phyloP scores from a whole-genome alignment of 495 filamentous ascomycete genomes.

The Neurospora pannonica region DNA sequence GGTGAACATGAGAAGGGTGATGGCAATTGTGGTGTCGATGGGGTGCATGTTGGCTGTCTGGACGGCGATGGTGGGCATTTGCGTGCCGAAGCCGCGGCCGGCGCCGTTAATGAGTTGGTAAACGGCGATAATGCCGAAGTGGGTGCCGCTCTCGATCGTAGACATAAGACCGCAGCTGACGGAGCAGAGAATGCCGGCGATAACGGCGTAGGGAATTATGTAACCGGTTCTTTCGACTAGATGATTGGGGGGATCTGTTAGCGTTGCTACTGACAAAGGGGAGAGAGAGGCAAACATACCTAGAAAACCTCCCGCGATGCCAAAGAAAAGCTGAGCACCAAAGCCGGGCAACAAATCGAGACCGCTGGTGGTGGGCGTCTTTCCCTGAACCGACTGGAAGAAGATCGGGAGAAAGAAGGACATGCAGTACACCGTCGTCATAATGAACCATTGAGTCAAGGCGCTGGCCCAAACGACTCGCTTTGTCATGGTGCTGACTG shows the following conservation, averaged over 20 bases:
- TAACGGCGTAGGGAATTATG: slow-evolving; percentile 50
- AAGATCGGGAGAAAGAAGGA: slow-evolving; percentile 58
- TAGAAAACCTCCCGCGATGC: slow-evolving; percentile 45
- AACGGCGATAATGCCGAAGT: slow-evolving; percentile 42
- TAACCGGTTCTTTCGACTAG: slow-evolving; percentile 38
- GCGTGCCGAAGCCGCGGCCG: slow-evolving; percentile 55
- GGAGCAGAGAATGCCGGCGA: slow-evolving; percentile 39
- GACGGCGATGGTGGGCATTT: slow-evolving; percentile 43
- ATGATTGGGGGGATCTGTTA: not conserved
- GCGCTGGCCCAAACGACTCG: slow-evolving; percentile 47
- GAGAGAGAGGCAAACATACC: slow-evolving; percentile 26
- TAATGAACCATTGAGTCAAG: slow-evolving; percentile 40
- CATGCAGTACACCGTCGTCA: slow-evolving; percentile 47
- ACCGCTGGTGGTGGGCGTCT: slow-evolving; percentile 40
- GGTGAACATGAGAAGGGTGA: slow-evolving; percentile 50
- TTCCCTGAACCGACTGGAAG: slow-evolving; percentile 57
- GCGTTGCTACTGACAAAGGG: slow-evolving; percentile 8
- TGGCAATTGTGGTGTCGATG: slow-evolving; percentile 48
- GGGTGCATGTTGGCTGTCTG: slow-evolving; percentile 33
- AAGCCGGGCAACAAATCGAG: slow-evolving; percentile 43
- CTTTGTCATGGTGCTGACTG: slow-evolving; percentile 54
- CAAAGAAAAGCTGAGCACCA: slow-evolving; percentile 27
- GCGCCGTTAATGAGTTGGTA: slow-evolving; percentile 58
- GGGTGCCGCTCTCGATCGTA: slow-evolving; percentile 41
- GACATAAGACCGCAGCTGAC: slow-evolving; percentile 52